These are phyloP conservation scores for Zea luxurians DNA, from an alignment of 176 grass and related monocot species.

Conservation along the genomic window DNA sequence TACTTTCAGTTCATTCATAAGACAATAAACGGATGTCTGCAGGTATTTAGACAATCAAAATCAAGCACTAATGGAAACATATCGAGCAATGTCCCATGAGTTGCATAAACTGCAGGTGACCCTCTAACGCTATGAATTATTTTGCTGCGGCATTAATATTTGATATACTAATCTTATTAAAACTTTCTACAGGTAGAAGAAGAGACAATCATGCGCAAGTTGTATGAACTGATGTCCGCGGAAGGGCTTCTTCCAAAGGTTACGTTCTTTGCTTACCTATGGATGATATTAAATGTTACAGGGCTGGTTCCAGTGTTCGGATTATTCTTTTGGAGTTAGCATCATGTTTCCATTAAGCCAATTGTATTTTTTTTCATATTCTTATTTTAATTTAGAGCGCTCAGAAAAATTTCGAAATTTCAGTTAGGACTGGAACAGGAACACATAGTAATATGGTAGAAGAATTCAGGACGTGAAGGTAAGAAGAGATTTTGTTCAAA, in stretches of 20 bases:
- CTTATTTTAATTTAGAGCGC: not conserved
- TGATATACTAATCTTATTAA: conserved; percentile 21
- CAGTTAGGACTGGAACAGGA: not conserved
- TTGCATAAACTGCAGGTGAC: conserved; percentile 70
- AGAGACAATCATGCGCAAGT: conserved; percentile 81
- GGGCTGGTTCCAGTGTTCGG: conserved; percentile 18
- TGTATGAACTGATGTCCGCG: conserved; percentile 63
- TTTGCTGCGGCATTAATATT: conserved; percentile 13
- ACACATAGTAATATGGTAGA: not conserved
- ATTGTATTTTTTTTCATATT: not conserved
- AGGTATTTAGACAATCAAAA: conserved; percentile 89
- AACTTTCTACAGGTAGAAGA: conserved; percentile 73
- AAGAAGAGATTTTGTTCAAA: conserved; percentile 5
- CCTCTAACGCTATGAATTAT: not conserved
- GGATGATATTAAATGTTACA: not conserved
- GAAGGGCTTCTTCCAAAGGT: conserved; percentile 83
- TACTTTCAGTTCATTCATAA: conserved; percentile 24
- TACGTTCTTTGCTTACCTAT: conserved; percentile 30
- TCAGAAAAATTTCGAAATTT: conserved; percentile 25
- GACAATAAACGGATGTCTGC: conserved; percentile 24
- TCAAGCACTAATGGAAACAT: conserved; percentile 64
- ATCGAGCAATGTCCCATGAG: conserved; percentile 71
- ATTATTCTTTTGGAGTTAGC: conserved; percentile 7
- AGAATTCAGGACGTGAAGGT: not conserved
- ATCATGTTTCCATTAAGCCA: conserved; percentile 12